Evolutionary conservation across 306 rosid genomes (phyloP).

Genomic region (Malus orientalis): DNA sequence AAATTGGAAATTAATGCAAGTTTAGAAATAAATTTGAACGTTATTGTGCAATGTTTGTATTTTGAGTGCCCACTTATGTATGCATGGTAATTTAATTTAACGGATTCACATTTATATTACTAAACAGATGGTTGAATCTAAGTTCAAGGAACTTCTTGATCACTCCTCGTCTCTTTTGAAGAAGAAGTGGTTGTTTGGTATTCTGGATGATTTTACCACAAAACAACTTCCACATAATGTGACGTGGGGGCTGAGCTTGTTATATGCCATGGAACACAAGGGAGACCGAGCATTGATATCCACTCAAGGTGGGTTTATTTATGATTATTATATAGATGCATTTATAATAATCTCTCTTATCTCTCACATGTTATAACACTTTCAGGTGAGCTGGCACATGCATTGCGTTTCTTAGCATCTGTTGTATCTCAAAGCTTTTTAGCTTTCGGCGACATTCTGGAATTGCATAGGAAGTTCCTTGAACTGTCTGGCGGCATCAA

Average conservation of each 20-base stretch:
- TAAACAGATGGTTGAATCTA: constrained; percentile 91
- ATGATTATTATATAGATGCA: neutral
- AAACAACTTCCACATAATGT: constrained; percentile 99
- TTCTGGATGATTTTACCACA: constrained; percentile 84
- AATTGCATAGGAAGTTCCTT: constrained; percentile 74
- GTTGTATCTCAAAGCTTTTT: constrained; percentile 98
- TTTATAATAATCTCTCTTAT: constrained; percentile 2
- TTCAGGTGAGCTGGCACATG: constrained; percentile 96
- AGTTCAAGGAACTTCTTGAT: constrained; percentile 69
- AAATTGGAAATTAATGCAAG: neutral
- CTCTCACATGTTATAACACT: constrained; percentile 3
- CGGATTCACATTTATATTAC: constrained; percentile 10
- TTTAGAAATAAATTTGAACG: neutral
- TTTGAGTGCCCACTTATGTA: neutral
- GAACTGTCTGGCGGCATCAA: constrained; percentile 92
- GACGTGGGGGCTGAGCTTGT: constrained; percentile 94
- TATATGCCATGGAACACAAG: constrained; percentile 83
- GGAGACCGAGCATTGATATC: constrained; percentile 78
- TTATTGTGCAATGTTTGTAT: neutral
- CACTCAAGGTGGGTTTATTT: constrained; percentile 64
- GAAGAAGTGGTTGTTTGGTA: constrained; percentile 88
- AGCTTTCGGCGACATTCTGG: constrained; percentile 98
- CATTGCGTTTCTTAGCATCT: constrained; percentile 94
- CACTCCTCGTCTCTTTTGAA: constrained; percentile 66
- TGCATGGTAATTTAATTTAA: neutral